Base-by-base conservation (phyloP, 2,329 filamentous ascomycete species). In the Aspergillus ibericus region DNA sequence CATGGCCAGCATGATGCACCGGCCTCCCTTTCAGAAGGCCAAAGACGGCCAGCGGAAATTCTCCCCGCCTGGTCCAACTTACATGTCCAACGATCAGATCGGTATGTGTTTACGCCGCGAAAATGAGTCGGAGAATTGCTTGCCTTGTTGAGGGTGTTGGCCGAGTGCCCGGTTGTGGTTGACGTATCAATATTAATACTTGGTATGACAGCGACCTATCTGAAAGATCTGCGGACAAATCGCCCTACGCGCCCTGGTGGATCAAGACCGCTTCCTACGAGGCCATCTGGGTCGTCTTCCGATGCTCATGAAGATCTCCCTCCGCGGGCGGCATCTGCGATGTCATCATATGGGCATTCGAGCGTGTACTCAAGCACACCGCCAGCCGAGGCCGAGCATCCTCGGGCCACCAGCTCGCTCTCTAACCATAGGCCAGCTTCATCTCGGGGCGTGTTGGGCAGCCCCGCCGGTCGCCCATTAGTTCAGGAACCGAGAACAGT, bases 171-270 rank as follows among this genome's bases (percentile, higher is more conserved):
- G 64, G 67, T 47, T 50, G 27, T 40, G 36, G 40, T 56, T 55
- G n/a, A 50, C 22, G 32, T 49, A 46, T 44, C 35, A 46, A 49
- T 52, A 42, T 60, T 65, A 54, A 61, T 50, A 38, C 55, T 27
- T 56, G 46, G 22, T 25, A 35, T 46, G n/a, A 50, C 71, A 88
- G 85, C 82, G 59, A 80, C 75, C 58, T 88, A 87, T 70, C 77
- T 88, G 48, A 80, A 82, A 62, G 83, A 86, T 60, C 80, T 88
- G 25, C 83, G 85, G 64, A 79, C 77, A 57, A 85, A 83, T 68
- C 81, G 82, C 56, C 81, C 81, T 54, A 73, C 80, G 6, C 81
- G 85, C 61, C 85, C 85, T 5, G 83, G 79, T 52, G 85, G 86
- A 59, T 86, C 85, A 47, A 77, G 86, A 56, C 85, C 86, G 44